phyloP scores from a whole-genome alignment of 2,329 filamentous ascomycete species.

The Venturia carpophila region DNA sequence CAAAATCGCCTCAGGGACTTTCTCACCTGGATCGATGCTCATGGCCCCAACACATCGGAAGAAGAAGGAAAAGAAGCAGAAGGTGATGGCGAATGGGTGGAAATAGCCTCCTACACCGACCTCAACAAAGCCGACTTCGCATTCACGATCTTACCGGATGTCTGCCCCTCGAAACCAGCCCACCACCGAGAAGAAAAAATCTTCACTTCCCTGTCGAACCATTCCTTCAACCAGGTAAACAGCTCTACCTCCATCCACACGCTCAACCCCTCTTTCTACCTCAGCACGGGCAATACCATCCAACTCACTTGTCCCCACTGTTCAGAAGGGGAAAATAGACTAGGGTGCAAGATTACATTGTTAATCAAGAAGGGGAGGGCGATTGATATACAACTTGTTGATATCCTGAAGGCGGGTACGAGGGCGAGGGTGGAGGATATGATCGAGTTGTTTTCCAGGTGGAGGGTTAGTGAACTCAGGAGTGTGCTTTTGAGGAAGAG shows the following conservation, averaged over 20 bases:
- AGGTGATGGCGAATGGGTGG: background rate
- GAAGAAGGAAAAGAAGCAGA: background rate
- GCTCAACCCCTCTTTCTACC: background rate
- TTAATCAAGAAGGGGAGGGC: background rate
- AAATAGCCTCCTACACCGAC: background rate
- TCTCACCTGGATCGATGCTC: background rate
- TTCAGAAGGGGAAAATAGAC: background rate
- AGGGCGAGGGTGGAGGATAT: background rate
- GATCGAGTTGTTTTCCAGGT: background rate
- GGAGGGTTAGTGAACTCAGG: background rate
- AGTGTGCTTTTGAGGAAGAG: background rate
- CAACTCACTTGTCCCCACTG: background rate
- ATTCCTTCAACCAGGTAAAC: background rate
- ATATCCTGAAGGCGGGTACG: background rate
- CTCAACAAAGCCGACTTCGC: slow-evolving; percentile 7
- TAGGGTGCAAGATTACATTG: background rate
- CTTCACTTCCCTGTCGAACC: background rate
- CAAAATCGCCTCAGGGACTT: background rate
- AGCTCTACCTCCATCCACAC: background rate
- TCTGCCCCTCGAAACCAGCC: background rate
- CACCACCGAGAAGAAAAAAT: background rate
- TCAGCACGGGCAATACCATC: background rate
- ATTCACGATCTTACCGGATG: background rate
- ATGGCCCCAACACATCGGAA: background rate
- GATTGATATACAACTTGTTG: background rate